A percentile compares a stretch with the other conserved stretches of the same genome.
Evolutionary conservation across 2,329 filamentous ascomycete species (phyloP).

Genomic region (Sclerotinia glacialis): DNA sequence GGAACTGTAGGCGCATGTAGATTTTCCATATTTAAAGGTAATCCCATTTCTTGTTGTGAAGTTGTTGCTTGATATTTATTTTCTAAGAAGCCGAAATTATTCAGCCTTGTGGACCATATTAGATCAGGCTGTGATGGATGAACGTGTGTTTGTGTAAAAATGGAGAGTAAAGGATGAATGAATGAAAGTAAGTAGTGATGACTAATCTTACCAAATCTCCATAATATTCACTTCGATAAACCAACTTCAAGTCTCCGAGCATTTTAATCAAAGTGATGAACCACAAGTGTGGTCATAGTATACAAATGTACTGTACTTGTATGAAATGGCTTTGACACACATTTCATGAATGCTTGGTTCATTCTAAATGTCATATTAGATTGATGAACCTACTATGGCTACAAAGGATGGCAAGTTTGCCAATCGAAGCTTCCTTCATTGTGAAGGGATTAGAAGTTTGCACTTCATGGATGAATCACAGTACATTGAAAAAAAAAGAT

Average conservation of each 20-base stretch:
- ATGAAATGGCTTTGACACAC: neutral
- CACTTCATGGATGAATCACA: neutral
- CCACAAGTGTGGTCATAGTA: neutral
- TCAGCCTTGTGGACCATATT: conserved; percentile 18
- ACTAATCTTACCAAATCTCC: neutral
- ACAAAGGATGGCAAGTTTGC: conserved; percentile 5
- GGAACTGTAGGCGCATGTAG: conserved; percentile 69
- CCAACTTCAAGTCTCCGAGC: neutral
- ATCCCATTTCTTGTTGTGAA: conserved; percentile 32
- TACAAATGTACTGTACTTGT: neutral
- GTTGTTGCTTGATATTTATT: conserved; percentile 9
- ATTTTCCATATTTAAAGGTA: conserved; percentile 54
- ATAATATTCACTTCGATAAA: neutral
- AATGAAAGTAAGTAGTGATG: too few species aligned
- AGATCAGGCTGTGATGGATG: conserved; percentile 29
- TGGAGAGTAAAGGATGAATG: too few species aligned
- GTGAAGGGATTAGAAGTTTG: neutral
- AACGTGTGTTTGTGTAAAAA: conserved; percentile 7
- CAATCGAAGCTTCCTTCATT: neutral
- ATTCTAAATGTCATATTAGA: neutral
- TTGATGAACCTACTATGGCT: neutral
- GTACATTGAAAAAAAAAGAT: neutral
- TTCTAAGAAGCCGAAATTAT: neutral
- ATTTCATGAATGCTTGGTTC: neutral
- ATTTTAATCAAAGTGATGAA: neutral